Percentiles rank a stretch among this genome's conserved stretches.
phyloP scores from a whole-genome alignment of 306 rosid species.

The Hylodesmum podocarpum region DNA sequence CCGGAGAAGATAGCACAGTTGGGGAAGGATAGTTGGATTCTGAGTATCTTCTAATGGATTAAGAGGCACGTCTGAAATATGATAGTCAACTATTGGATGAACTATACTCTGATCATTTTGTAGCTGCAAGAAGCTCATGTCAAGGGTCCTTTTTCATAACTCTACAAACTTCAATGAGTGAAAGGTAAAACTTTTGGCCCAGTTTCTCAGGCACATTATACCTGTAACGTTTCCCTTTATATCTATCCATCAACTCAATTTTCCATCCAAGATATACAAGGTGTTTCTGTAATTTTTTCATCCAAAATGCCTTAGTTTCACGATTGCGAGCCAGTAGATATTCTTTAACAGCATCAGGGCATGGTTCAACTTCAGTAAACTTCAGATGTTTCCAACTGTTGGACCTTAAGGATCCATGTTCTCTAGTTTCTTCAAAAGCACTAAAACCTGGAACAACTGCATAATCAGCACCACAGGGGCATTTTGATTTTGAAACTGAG shows the following conservation, averaged over 20 bases:
- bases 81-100: constrained; percentile 2
- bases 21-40: constrained; percentile 22
- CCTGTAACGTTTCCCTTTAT: background rate
- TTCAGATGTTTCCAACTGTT: constrained; percentile 36
- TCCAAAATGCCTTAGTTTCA: background rate
- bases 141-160: constrained; percentile 24
- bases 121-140: constrained; percentile 24
- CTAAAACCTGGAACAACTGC: too few relatives aligned
- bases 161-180: constrained; percentile 51
- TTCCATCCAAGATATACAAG: constrained; percentile 72
- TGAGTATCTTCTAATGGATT: constrained; percentile 31
- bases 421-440: constrained; percentile 18
- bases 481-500: background rate
- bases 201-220: constrained; percentile 40
- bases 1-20: constrained; percentile 19
- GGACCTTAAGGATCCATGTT: background rate
- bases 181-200: constrained; percentile 32
- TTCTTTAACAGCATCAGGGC: constrained; percentile 49
- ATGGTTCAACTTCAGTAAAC: constrained; percentile 38
- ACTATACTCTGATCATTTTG: constrained; percentile 24
- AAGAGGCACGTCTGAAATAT: constrained; percentile 5
- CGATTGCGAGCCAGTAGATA: background rate
- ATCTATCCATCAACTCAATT: constrained; percentile 30
- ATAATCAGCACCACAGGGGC: too few relatives aligned
- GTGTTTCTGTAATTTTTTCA: constrained; percentile 41